A percentile compares a stretch with the other conserved stretches of the same genome.
Evolutionary conservation across 2,329 filamentous ascomycete species (phyloP).

Genomic region (Knufia petricola): DNA sequence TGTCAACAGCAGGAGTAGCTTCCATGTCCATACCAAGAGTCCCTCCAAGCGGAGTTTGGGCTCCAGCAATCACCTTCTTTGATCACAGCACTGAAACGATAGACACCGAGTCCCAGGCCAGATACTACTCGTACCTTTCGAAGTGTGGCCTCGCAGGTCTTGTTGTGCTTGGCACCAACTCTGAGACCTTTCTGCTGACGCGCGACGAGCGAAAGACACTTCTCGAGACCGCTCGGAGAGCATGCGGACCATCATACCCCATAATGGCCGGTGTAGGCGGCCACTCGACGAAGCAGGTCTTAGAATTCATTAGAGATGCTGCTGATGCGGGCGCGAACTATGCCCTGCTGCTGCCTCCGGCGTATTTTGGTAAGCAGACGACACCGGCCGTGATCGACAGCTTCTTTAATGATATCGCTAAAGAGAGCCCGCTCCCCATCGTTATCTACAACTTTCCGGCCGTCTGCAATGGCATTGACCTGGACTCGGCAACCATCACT

Average conservation of each 20-base stretch:
- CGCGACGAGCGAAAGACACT: constrained; percentile 49
- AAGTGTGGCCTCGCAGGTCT: constrained; percentile 42
- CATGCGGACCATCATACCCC: constrained; percentile 43
- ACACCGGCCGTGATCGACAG: constrained; percentile 45
- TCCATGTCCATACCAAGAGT: too few species aligned
- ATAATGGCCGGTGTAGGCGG: constrained; percentile 55
- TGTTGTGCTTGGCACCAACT: constrained; percentile 46
- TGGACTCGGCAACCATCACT: constrained; percentile 54
- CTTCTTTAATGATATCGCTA: constrained; percentile 51
- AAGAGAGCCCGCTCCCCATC: constrained; percentile 43
- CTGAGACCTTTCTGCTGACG: constrained; percentile 47
- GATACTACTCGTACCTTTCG: constrained; percentile 44
- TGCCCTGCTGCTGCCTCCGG: constrained; percentile 50
- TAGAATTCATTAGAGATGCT: constrained; percentile 51
- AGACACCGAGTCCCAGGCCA: constrained; percentile 38
- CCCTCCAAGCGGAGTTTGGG: constrained; percentile 35
- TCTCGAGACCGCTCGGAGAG: constrained; percentile 44
- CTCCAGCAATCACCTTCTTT: constrained; percentile 46
- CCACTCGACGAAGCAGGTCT: constrained; percentile 54
- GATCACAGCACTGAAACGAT: constrained; percentile 39
- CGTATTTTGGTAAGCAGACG: constrained; percentile 55
- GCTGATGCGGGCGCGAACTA: constrained; percentile 52
- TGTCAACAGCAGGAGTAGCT: too few species aligned
- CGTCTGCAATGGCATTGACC: constrained; percentile 57
- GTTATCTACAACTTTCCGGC: constrained; percentile 60